Conservation (phyloP, 2,329 filamentous ascomycete species). For the Arthrobotrys musiformis region DNA sequence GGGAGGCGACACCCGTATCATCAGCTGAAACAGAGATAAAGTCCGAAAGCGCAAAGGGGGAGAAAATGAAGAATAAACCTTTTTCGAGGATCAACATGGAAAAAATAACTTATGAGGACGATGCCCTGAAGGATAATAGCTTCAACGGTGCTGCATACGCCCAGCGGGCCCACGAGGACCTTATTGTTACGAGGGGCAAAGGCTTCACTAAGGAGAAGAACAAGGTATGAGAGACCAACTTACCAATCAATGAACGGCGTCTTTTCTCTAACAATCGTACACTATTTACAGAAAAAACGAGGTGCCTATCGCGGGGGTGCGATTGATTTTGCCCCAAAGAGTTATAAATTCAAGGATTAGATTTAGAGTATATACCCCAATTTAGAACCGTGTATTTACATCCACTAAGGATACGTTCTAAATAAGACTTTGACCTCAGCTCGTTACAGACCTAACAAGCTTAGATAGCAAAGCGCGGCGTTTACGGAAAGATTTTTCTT, state of each 20-base stretch:
- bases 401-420: not conserved
- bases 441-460: not conserved
- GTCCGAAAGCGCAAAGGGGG: not conserved
- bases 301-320: slow-evolving; percentile 89
- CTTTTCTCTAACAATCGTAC: slow-evolving; percentile 1
- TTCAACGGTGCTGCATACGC: slow-evolving; percentile 88
- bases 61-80: slow-evolving; percentile 62
- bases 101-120: slow-evolving; percentile 57
- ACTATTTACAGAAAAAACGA: slow-evolving; percentile 73
- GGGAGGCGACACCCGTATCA: not conserved
- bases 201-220: slow-evolving; percentile 99
- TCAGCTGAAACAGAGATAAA: not conserved
- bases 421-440: not conserved
- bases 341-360: slow-evolving; percentile 94
- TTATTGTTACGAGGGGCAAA: slow-evolving; percentile 92
- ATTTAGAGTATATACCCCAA: not conserved
- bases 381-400: slow-evolving; percentile 1
- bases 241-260: slow-evolving; percentile 1
- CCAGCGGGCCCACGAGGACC: slow-evolving; percentile 84
- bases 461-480: not conserved
- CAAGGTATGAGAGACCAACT: slow-evolving; percentile 69
- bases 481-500: not conserved
- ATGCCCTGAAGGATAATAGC: slow-evolving; percentile 70
- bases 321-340: slow-evolving; percentile 84
- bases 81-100: slow-evolving; percentile 75